Conservation (phyloP, 768 basidiomycete genomes). For the Neoboletus subvelutipes region DNA sequence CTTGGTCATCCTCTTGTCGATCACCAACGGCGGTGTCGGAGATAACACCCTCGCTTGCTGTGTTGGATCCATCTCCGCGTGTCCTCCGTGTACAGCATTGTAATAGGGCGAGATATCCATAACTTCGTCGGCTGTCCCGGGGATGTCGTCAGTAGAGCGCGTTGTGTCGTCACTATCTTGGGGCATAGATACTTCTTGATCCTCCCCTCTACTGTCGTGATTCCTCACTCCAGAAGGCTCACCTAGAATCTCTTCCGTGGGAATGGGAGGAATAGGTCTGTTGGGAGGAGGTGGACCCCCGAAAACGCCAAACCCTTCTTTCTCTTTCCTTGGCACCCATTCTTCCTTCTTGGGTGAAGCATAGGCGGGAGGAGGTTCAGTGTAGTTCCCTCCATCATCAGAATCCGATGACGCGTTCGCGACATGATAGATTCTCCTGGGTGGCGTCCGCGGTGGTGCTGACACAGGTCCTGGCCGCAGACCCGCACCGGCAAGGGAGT, state of each 20-base stretch:
- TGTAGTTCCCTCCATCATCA: slow-evolving; percentile 16
- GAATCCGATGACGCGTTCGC: slow-evolving; percentile 37
- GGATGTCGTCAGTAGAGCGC: slow-evolving; percentile 9
- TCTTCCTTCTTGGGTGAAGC: slow-evolving; percentile 21
- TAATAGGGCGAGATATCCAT: slow-evolving; percentile 31
- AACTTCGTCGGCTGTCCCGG: slow-evolving; percentile 26
- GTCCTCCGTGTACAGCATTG: slow-evolving; percentile 1
- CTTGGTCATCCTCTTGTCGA: slow-evolving; percentile 25
- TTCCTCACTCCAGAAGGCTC: slow-evolving; percentile 9
- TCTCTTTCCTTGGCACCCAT: slow-evolving; percentile 18
- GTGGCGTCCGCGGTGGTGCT: slow-evolving; percentile 33
- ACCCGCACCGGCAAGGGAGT: neutral
- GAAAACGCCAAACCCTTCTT: slow-evolving; percentile 2
- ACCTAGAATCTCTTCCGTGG: neutral
- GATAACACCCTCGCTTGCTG: slow-evolving; percentile 9
- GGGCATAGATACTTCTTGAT: neutral
- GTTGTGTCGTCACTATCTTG: neutral
- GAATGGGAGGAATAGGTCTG: slow-evolving; percentile 21
- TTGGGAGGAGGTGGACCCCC: slow-evolving; percentile 11
- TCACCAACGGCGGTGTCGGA: slow-evolving; percentile 34
- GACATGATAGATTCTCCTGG: slow-evolving; percentile 42
- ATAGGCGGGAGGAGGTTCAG: slow-evolving; percentile 51
- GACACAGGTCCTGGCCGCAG: slow-evolving; percentile 2
- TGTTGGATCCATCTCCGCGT: slow-evolving; percentile 5
- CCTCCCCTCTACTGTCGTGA: slow-evolving; percentile 1